Evolutionary conservation across 768 basidiomycete species (phyloP).

Genomic region (Mycena latifolia): DNA sequence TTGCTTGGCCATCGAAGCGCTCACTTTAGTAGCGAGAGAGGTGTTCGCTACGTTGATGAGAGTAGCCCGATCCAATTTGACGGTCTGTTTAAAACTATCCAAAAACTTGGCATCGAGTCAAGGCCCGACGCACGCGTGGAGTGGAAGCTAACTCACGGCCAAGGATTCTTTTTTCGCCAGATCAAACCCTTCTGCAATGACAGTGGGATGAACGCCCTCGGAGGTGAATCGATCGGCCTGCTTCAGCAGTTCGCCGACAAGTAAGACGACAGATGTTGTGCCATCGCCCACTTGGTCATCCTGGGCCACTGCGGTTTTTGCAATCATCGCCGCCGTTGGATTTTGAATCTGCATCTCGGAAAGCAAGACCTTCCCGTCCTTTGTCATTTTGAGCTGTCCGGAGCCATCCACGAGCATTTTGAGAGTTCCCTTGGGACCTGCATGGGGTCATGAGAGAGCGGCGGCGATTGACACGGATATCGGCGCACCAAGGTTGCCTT

Average conservation of each 20-base stretch:
- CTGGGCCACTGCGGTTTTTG: conserved; percentile 97
- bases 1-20: conserved; percentile 82
- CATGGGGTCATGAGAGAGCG: conserved; percentile 23
- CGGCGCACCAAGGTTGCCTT: conserved; percentile 90
- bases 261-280: conserved; percentile 95
- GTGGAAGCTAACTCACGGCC: conserved; percentile 62
- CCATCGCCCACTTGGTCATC: conserved; percentile 99
- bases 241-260: conserved; percentile 96
- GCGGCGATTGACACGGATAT: conserved; percentile 24
- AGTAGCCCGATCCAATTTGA: conserved; percentile 87
- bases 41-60: conserved; percentile 95
- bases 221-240: conserved; percentile 98
- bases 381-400: conserved; percentile 99
- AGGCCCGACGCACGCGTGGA: conserved; percentile 14
- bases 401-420: conserved; percentile 99
- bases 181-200: conserved; percentile 96
- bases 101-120: conserved; percentile 74
- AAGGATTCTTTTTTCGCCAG: conserved; percentile 97
- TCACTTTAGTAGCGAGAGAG: conserved; percentile 96
- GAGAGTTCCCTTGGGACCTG: conserved; percentile 95
- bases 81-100: conserved; percentile 86
- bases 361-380: conserved; percentile 97
- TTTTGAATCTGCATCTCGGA: conserved; percentile 99
- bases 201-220: conserved; percentile 98
- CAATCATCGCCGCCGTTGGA: conserved; percentile 99